Evolutionary conservation across 2,329 filamentous ascomycete genomes (phyloP), one percentile per base, ranked within the genome.

Genomic region (Penicillium sp.): DNA sequence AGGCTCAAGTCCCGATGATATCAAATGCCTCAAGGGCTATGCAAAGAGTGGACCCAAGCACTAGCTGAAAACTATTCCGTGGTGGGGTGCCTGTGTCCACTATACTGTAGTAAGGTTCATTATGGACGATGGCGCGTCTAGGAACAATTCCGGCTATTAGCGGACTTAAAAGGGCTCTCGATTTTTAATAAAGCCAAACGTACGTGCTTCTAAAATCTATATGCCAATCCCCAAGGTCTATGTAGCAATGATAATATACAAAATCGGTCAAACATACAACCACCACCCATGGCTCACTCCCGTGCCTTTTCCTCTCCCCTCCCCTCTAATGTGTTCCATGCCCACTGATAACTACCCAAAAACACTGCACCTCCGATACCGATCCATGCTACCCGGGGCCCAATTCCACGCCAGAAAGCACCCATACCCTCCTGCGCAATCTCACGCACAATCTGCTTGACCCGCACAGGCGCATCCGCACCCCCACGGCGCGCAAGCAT

Each of bases 311-410:
- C 45, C 31, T 44, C 54, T 27, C 57, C 62, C 63, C 55, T 69
- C 6, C 80, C 78, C 53, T 85, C 82, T 66, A 96, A 74, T 31
- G 86, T 79, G 78, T 96, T 96, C 67, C 88, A 89, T 23, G 88
- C 89, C 86, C 88, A 95, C 75, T 96, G 92, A 75, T 97, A 97
- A 68, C 90, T 93, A 1, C 93, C 95, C 69, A 98, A 75, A 78
- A 99, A 99, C 33, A 99, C 92, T 11, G 93, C 92, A 1, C 95
- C 95, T 3, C 95, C 95, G 55, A 91, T 89, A 65, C 91, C 95
- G 72, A 99, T 99, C 93, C 95, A 98, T 61, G 91, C 88, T 10
- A 96, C 88, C 53, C 95, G 82, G 1, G 95, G 95, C 16, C 89
- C 92, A 64, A 88, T 77, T 1, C 80, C 80, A 39, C 77, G 74